Evolutionary conservation across 2,329 filamentous ascomycete genomes (phyloP).

Genomic region (Ampelomyces quisqualis): DNA sequence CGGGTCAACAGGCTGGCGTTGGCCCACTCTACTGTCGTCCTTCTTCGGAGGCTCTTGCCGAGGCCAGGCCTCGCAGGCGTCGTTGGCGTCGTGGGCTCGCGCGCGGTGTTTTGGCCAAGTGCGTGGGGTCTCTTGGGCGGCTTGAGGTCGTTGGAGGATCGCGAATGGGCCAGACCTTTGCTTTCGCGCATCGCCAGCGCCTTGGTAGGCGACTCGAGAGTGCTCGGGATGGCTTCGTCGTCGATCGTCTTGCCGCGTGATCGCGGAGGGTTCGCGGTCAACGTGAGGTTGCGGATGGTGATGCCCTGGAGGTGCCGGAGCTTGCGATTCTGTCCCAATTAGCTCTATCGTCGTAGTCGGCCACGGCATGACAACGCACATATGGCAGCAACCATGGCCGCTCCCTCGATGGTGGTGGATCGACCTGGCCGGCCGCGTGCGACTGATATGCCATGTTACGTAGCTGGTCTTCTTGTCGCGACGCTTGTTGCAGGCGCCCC

Average conservation of each 20-base stretch:
- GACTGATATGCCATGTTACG: slow-evolving; percentile 30
- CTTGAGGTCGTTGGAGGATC: slow-evolving; percentile 59
- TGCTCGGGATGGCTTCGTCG: slow-evolving; percentile 70
- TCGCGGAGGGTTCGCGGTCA: slow-evolving; percentile 55
- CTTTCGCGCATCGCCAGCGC: slow-evolving; percentile 56
- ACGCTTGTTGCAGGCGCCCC: not conserved
- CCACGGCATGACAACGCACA: slow-evolving; percentile 19
- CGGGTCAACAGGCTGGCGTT: slow-evolving; percentile 60
- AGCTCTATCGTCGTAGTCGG: not conserved
- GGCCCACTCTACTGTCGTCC: slow-evolving; percentile 65
- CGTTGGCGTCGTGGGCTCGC: slow-evolving; percentile 20
- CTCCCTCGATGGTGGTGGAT: slow-evolving; percentile 30
- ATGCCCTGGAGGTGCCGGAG: slow-evolving; percentile 85
- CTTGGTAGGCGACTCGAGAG: slow-evolving; percentile 67
- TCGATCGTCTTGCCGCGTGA: slow-evolving; percentile 65
- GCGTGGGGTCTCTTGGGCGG: slow-evolving; percentile 25
- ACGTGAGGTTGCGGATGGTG: slow-evolving; percentile 80
- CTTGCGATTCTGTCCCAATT: slow-evolving; percentile 69
- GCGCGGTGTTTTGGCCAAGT: slow-evolving; percentile 25
- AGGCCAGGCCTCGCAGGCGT: slow-evolving; percentile 37
- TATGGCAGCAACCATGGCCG: slow-evolving; percentile 44
- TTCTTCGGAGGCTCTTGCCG: slow-evolving; percentile 49
- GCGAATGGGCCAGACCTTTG: slow-evolving; percentile 56
- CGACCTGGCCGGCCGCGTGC: slow-evolving; percentile 12
- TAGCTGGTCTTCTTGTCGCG: slow-evolving; percentile 5